Percentiles rank a stretch among this genome's conserved stretches.
phyloP scores from a whole-genome alignment of 768 basidiomycete species.

The Chalciporus piperatus region DNA sequence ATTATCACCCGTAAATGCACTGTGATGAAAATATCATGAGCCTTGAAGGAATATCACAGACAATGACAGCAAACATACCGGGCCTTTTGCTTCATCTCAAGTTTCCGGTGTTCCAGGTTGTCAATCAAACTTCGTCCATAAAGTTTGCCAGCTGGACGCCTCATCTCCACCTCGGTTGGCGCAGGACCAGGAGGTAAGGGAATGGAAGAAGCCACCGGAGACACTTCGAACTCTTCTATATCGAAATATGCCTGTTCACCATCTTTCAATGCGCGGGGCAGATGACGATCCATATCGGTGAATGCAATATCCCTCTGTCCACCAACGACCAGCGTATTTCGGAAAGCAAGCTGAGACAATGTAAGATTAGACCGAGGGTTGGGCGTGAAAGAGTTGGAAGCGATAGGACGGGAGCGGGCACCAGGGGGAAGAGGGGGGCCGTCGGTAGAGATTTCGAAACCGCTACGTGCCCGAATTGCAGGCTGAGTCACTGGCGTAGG shows the following conservation, averaged over 20 bases:
- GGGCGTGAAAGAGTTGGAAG: constrained; percentile 71
- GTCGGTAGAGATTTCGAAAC: constrained; percentile 64
- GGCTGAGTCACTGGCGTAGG: constrained; percentile 32
- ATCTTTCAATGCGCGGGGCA: constrained; percentile 74
- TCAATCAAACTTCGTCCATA: constrained; percentile 91
- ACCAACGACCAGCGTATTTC: constrained; percentile 71
- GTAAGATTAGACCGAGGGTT: constrained; percentile 74
- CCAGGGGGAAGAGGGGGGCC: constrained; percentile 77
- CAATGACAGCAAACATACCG: constrained; percentile 49
- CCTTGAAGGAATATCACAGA: background rate
- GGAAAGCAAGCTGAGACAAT: constrained; percentile 81
- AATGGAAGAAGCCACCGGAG: constrained; percentile 30
- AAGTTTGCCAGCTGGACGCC: constrained; percentile 74
- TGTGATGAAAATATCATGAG: constrained; percentile 29
- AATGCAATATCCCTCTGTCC: constrained; percentile 64
- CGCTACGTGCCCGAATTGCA: constrained; percentile 41
- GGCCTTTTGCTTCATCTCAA: constrained; percentile 77
- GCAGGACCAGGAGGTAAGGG: constrained; percentile 29
- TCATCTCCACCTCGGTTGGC: constrained; percentile 31
- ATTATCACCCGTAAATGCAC: constrained; percentile 85
- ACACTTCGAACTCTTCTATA: constrained; percentile 37
- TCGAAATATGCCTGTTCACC: constrained; percentile 72
- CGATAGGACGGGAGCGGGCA: constrained; percentile 50
- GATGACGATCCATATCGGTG: constrained; percentile 52
- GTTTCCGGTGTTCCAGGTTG: constrained; percentile 80